phyloP scores from a whole-genome alignment of 352 stramenopile genomes.

The Pythium graminicola region DNA sequence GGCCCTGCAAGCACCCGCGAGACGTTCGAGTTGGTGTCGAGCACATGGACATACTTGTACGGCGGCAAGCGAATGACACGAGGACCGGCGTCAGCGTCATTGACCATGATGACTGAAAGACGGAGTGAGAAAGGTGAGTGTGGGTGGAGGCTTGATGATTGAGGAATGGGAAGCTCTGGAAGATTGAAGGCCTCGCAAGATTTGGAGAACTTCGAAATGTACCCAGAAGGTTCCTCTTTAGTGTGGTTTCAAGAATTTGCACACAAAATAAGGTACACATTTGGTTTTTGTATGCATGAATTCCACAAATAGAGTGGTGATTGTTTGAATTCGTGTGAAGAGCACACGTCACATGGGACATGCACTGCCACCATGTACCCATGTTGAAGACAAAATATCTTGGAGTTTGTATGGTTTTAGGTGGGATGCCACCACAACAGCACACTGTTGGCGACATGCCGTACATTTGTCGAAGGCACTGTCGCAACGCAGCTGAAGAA shows the following conservation, averaged over 20 bases:
- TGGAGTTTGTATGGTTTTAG: neutral
- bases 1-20: slow-evolving; percentile 68
- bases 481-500: neutral
- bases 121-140: neutral
- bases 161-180: slow-evolving; percentile 7
- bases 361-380: neutral
- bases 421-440: neutral
- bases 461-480: too few species aligned
- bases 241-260: neutral
- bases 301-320: slow-evolving; percentile 4
- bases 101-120: slow-evolving; percentile 1
- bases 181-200: too few species aligned
- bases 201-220: too few species aligned
- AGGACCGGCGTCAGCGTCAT: slow-evolving; percentile 31
- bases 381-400: slow-evolving; percentile 12
- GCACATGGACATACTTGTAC: slow-evolving; percentile 81
- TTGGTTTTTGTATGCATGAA: neutral
- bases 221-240: slow-evolving; percentile 12
- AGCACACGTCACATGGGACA: slow-evolving; percentile 14
- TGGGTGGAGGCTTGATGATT: slow-evolving; percentile 2
- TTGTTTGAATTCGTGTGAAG: neutral
- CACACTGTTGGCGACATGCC: neutral
- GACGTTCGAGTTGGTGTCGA: slow-evolving; percentile 83
- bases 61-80: slow-evolving; percentile 69
- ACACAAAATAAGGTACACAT: neutral